phyloP scores from a whole-genome alignment of 1,139 yeast species.

The Taphrina communis region DNA sequence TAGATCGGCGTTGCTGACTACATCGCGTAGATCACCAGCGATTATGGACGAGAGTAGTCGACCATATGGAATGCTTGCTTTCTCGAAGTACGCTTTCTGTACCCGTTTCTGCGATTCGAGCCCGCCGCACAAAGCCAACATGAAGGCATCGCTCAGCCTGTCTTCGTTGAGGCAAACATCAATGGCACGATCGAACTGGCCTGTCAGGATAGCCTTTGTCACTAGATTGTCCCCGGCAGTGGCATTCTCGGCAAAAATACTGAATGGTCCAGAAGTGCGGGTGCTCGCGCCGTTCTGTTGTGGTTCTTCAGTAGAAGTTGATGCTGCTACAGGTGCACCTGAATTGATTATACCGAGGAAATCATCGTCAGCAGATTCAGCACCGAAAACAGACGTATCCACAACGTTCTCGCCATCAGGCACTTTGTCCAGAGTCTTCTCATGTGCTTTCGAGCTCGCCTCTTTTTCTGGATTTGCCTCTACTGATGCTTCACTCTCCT shows the following conservation, averaged over 20 bases:
- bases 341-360: constrained; percentile 41
- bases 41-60: constrained; percentile 70
- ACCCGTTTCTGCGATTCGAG: constrained; percentile 67
- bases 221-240: constrained; percentile 59
- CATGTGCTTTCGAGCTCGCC: constrained; percentile 44
- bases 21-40: constrained; percentile 66
- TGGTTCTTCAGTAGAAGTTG: not conserved
- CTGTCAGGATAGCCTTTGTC: constrained; percentile 64
- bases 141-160: constrained; percentile 75
- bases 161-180: constrained; percentile 68
- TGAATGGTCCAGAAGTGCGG: constrained; percentile 49
- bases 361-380: constrained; percentile 47
- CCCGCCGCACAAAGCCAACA: constrained; percentile 75
- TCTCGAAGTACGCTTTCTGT: constrained; percentile 71
- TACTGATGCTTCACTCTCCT: constrained; percentile 33
- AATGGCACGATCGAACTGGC: constrained; percentile 72
- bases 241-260: constrained; percentile 53
- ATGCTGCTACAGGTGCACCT: not conserved
- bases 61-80: constrained; percentile 63
- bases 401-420: constrained; percentile 34
- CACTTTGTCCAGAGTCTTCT: constrained; percentile 1
- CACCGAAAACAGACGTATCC: constrained; percentile 36
- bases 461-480: constrained; percentile 44
- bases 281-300: not conserved
- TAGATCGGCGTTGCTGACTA: constrained; percentile 78